phyloP scores from a whole-genome alignment of 2,329 filamentous ascomycete genomes.

The Arachnopeziza araneosa region DNA sequence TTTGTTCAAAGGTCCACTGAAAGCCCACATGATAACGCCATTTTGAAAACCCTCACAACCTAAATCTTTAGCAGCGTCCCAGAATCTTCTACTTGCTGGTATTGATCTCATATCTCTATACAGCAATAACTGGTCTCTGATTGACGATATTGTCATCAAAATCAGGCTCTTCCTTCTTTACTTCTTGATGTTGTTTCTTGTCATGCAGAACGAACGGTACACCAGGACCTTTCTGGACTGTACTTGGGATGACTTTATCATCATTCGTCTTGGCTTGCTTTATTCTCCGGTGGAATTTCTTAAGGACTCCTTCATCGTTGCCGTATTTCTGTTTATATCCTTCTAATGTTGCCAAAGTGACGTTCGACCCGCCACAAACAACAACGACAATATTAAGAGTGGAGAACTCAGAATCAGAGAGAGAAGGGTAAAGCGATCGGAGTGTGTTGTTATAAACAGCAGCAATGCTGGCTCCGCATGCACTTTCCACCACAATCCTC shows the following conservation, averaged over 20 bases:
- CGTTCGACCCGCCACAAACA: constrained; percentile 73
- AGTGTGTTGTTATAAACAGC: constrained; percentile 59
- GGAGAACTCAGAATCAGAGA: constrained; percentile 52
- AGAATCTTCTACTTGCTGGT: neutral
- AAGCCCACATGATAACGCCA: neutral
- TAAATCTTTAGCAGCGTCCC: neutral
- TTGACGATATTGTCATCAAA: too few relatives aligned
- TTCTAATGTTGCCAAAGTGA: constrained; percentile 55
- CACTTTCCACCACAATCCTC: constrained; percentile 72
- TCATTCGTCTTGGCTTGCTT: neutral
- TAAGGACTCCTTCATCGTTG: neutral
- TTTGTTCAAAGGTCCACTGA: too few relatives aligned
- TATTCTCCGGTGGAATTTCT: neutral
- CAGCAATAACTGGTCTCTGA: too few relatives aligned
- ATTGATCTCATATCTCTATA: neutral
- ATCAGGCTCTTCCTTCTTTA: too few relatives aligned
- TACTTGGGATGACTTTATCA: neutral
- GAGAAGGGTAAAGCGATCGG: constrained; percentile 49
- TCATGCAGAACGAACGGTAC: neutral
- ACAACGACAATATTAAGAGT: constrained; percentile 74
- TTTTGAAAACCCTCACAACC: neutral
- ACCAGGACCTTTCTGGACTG: neutral
- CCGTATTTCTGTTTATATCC: constrained; percentile 33
- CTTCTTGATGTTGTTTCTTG: too few relatives aligned
- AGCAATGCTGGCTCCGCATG: constrained; percentile 78